Conservation (phyloP, 2,329 filamentous ascomycete genomes). For the Delphinella strobiligena region DNA sequence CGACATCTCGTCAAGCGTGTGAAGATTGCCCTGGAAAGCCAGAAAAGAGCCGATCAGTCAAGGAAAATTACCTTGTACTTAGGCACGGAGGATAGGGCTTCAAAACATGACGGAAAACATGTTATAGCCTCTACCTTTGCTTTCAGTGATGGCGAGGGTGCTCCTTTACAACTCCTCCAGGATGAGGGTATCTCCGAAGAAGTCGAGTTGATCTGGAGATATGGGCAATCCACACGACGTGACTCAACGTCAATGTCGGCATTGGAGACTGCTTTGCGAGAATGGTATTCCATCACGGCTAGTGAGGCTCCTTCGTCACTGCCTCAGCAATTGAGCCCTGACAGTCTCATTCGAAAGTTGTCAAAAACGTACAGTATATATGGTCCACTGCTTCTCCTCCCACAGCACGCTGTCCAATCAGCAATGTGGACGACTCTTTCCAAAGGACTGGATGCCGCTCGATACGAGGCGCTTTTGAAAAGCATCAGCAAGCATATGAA, state of each 20-base stretch:
- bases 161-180: background rate
- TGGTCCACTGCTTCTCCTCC: constrained; percentile 46
- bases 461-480: constrained; percentile 27
- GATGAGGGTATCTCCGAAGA: background rate
- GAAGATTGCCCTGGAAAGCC: constrained; percentile 25
- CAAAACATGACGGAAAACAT: background rate
- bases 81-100: background rate
- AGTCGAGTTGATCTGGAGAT: background rate
- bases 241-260: background rate
- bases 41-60: constrained; percentile 17
- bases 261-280: background rate
- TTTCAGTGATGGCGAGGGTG: background rate
- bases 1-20: constrained; percentile 24
- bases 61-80: constrained; percentile 16
- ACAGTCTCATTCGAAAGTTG: constrained; percentile 1
- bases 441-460: constrained; percentile 14
- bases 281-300: background rate
- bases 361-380: constrained; percentile 42
- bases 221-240: background rate
- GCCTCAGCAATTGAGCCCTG: constrained; percentile 2
- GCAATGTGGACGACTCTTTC: constrained; percentile 24
- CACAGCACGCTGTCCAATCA: constrained; percentile 31
- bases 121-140: background rate
- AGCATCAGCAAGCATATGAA: constrained; percentile 30
- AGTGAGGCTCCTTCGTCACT: no score